phyloP scores from a whole-genome alignment of 1,139 yeast genomes.

The Kodamaea alishanica region DNA sequence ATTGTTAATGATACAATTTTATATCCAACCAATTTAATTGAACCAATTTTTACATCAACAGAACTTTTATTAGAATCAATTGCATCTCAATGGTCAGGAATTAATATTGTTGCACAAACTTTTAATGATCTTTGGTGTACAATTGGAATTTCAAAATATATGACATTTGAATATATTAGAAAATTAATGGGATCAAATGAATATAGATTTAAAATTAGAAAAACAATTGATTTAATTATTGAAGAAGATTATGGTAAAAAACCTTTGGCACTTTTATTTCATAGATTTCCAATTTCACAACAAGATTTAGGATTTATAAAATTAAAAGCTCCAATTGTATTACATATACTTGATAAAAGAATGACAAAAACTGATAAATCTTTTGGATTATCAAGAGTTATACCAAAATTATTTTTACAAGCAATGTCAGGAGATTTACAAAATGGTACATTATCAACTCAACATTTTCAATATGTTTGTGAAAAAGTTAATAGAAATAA shows the following conservation, averaged over 20 bases:
- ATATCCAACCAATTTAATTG: conserved; percentile 76
- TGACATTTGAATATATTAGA: conserved; percentile 71
- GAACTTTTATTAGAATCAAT: conserved; percentile 65
- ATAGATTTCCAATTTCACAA: conserved; percentile 66
- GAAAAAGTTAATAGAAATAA: conserved; percentile 90
- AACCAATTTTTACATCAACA: conserved; percentile 72
- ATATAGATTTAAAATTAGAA: conserved; percentile 66
- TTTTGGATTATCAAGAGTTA: conserved; percentile 84
- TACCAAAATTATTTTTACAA: conserved; percentile 87
- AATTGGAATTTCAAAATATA: conserved; percentile 77
- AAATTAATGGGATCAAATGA: conserved; percentile 81
- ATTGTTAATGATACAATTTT: conserved; percentile 60
- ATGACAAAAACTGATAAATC: conserved; percentile 97
- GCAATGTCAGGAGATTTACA: conserved; percentile 93
- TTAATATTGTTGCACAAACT: conserved; percentile 78
- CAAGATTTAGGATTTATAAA: conserved; percentile 60
- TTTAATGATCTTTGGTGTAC: conserved; percentile 91
- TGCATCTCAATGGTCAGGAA: conserved; percentile 92
- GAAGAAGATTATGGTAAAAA: conserved; percentile 75
- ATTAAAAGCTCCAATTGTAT: conserved; percentile 80
- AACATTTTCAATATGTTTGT: conserved; percentile 86
- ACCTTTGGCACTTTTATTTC: conserved; percentile 70
- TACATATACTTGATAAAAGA: conserved; percentile 80
- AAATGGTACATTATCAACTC: conserved; percentile 74
- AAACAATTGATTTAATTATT: conserved; percentile 62